phyloP scores from a whole-genome alignment of 345 rosid species.

The Lepidium sativum region DNA sequence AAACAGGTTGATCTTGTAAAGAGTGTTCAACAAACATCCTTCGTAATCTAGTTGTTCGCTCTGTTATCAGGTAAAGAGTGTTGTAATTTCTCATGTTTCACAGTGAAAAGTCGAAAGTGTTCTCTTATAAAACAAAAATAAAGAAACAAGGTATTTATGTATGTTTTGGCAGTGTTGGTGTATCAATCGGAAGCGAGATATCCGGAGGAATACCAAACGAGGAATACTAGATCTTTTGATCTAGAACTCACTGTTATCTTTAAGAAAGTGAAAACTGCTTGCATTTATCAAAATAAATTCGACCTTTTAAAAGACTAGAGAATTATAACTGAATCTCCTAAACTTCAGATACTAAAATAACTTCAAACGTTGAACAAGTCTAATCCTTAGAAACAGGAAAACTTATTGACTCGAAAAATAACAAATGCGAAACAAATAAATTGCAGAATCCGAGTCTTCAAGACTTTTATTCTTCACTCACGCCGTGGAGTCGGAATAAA shows the following conservation, averaged over 20 bases:
- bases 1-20: conserved; percentile 91
- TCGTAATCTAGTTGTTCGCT: conserved; percentile 77
- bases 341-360: no score
- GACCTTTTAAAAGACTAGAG: no score
- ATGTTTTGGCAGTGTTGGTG: conserved; percentile 54
- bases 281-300: no score
- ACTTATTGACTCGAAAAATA: no score
- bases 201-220: conserved; percentile 91
- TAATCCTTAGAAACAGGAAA: no score
- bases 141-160: not conserved
- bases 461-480: no score
- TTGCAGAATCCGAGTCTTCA: no score
- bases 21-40: conserved; percentile 79
- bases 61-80: conserved; percentile 77
- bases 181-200: conserved; percentile 93
- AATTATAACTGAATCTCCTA: no score
- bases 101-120: not conserved
- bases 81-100: conserved; percentile 1
- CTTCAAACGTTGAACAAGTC: no score
- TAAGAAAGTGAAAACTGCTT: no score
- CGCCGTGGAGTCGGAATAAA: conserved; percentile 86
- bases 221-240: no score
- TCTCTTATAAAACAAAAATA: not conserved
- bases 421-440: no score
- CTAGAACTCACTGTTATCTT: conserved; percentile 77